Evolutionary conservation across 164 flowering plant species (phyloP), one percentile per base, ranked within the genome.

Genomic region (Stephania cephalantha): DNA sequence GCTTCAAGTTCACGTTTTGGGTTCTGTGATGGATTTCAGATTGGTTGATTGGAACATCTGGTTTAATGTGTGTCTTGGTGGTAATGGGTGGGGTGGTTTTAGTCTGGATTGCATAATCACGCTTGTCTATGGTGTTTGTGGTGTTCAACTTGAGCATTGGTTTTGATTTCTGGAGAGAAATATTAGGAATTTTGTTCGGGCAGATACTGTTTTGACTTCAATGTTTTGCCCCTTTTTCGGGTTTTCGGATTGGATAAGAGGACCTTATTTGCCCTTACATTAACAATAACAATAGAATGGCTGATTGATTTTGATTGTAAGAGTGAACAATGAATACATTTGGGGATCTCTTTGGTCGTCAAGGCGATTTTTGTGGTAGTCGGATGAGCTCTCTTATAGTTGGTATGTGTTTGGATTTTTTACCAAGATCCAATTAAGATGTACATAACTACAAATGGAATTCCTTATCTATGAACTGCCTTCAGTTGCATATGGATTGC

Each of bases 141-240:
- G 35, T 66, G 29, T 65, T 44, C 25, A 73, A 22, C 58, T 65
- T 3, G 11, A 25, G 61, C 58, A 44, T 65, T 65, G 42, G n/a
- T 46, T 3, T 15, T 12, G 55, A 45, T 64, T 45, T 46, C 4
- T 68, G 10, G 15, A 22, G 42, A 25, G 69, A 46, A 35, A 65
- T 35, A 35, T 63, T 73, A 55, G 69, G 66, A 20, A 11, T 73
- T 45, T 73, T 42, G 42, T n/a, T 71, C 58, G 68, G 15, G 44
- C 35, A 61, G 29, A 42, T 71, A 61, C 58, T 45, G 9, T 64
- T 46, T 35, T 46, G 46, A 25, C 46, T 73, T 73, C 48, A 5
- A 50, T 48, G 15, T 11, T 0, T 71, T 29, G 48, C 29, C 18
- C 44, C n/a, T 29, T 50, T 48, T 12, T 72, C n/a, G 58, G 10